Conservation (phyloP, 805 yeast genomes). For the Wickerhamiella bombiphila region DNA sequence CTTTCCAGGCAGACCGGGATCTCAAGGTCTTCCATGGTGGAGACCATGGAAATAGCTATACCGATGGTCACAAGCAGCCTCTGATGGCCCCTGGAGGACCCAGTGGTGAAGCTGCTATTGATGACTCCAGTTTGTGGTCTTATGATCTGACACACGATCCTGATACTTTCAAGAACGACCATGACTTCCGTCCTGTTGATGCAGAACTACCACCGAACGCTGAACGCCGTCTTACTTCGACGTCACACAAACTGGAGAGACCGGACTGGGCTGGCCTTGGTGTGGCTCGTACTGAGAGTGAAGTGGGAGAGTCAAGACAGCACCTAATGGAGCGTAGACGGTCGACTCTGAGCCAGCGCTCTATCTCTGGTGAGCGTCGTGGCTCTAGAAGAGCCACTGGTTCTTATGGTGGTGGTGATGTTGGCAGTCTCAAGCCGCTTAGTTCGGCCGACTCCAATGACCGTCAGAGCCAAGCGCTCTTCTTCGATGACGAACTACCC, state of each 20-base stretch:
- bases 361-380: conserved; percentile 7
- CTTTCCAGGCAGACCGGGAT: conserved; percentile 16
- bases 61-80: no score
- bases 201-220: conserved; percentile 19
- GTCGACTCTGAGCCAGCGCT: conserved; percentile 16
- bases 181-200: conserved; percentile 20
- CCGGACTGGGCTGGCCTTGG: conserved; percentile 19
- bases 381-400: conserved; percentile 24
- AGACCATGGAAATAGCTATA: neutral
- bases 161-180: conserved; percentile 16
- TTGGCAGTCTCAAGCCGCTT: conserved; percentile 20
- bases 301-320: conserved; percentile 15
- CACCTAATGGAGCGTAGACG: conserved; percentile 18
- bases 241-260: conserved; percentile 22
- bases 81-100: neutral
- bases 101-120: conserved; percentile 10
- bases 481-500: conserved; percentile 25
- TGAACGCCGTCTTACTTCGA: conserved; percentile 23
- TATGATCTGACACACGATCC: conserved; percentile 23
- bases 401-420: conserved; percentile 21
- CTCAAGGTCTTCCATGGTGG: conserved; percentile 10
- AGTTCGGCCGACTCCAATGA: conserved; percentile 11
- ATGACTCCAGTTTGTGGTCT: conserved; percentile 21
- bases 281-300: conserved; percentile 21
- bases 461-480: conserved; percentile 14